A percentile compares a stretch with the other conserved stretches of the same genome.
Conservation (phyloP, 176 grass and related monocot genomes). For the Guadua angustifolia region DNA sequence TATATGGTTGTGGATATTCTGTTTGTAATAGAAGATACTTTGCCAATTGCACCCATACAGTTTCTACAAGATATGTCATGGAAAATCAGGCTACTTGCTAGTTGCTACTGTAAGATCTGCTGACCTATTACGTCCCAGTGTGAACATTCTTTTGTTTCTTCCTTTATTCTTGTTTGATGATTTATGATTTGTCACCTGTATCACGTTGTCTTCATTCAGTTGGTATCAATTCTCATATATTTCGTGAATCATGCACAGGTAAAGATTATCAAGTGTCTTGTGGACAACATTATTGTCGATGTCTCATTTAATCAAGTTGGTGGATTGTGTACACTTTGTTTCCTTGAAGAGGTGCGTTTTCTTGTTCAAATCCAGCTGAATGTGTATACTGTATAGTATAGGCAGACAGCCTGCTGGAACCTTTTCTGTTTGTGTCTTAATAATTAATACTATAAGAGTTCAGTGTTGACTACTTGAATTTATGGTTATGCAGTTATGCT, state of each 20-base stretch:
- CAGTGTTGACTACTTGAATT: conserved; percentile 11
- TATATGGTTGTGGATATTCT: conserved; percentile 12
- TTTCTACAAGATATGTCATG: conserved; percentile 13
- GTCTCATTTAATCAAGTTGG: conserved; percentile 98
- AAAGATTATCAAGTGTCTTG: conserved; percentile 96
- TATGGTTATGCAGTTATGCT: conserved; percentile 14
- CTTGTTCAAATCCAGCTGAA: conserved; percentile 35
- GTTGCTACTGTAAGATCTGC: conserved; percentile 7
- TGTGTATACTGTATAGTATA: not conserved
- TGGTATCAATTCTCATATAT: conserved; percentile 28
- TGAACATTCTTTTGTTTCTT: not conserved
- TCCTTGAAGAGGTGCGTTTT: conserved; percentile 81
- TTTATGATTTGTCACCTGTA: conserved; percentile 26
- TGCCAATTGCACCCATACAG: not conserved
- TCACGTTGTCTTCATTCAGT: conserved; percentile 4
- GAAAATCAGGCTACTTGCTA: not conserved
- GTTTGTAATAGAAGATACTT: conserved; percentile 1
- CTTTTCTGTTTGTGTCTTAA: conserved; percentile 10
- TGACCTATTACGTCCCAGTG: not conserved
- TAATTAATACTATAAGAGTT: conserved; percentile 16
- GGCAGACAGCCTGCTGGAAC: conserved; percentile 3
- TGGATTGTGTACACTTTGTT: conserved; percentile 96
- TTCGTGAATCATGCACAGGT: conserved; percentile 65
- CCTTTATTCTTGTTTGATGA: not conserved
- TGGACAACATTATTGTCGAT: conserved; percentile 97